Base-by-base conservation (phyloP, 768 basidiomycete genomes). In the Dentipellis sp. region DNA sequence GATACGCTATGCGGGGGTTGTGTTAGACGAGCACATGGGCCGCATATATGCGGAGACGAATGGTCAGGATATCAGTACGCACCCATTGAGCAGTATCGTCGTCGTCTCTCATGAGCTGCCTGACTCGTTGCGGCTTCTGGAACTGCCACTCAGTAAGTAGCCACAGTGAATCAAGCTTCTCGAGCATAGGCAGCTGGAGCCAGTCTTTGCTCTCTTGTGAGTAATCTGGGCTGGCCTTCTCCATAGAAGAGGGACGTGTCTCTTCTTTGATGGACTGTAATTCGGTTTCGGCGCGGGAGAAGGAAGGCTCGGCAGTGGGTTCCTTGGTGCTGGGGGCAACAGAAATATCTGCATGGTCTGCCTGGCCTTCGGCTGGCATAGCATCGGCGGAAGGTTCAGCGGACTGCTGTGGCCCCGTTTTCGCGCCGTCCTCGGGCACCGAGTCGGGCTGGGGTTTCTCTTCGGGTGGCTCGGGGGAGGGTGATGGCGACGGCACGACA, bases 121-220 rank as follows among this genome's bases (percentile, higher is more conserved):
- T 76, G 19, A 93, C 63, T 54, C 86, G 77, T 53, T 76, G 75
- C 4, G 88, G 80, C 64, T 89, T 88, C 57, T 90, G 84, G 60
- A 93, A 91, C 63, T 91, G 88, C 91, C 91, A 94, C 69, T 94
- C 91, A 29, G 77, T 78, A 50, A 93, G 71, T 14, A 79, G 72
- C 61, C 90, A 80, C 63, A 92, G 71, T 3, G 86, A 82, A 58
- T 91, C 85, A 45, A 94, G 78, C 69, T 91, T 90, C 36, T 71
- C 70, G 40, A 83, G 74, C 78, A 88, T 82, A 2, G 83, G 75
- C 23, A 92, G 78, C 46, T 84, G 76, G 46, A 81, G 72, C 89
- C 90, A 92, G 64, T 88, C 77, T 55, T 75, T 75, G 39, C 79
- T 74, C 60, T 78, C 75, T 56, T 72, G 74, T 42, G 65, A 59